A percentile compares a stretch with the other conserved stretches of the same genome.
Evolutionary conservation across 768 basidiomycete genomes (phyloP).

Genomic region (Pleurotus pulmonarius): DNA sequence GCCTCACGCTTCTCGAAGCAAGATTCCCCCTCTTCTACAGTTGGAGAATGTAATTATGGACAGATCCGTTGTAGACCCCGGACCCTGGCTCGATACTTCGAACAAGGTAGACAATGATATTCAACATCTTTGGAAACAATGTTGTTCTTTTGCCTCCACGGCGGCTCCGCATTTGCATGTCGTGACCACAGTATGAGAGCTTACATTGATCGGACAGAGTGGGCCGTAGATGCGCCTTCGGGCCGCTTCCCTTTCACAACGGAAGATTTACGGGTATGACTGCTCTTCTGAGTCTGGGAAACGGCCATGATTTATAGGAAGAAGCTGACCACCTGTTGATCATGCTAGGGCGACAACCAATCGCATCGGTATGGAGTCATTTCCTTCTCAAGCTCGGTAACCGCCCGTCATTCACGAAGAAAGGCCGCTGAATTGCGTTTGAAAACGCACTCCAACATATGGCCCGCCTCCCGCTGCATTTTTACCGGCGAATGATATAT

Average conservation of each 20-base stretch:
- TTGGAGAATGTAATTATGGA: no score
- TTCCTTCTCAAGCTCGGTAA: neutral
- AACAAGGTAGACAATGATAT: no score
- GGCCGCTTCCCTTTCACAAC: neutral
- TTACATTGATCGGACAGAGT: no score
- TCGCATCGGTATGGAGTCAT: neutral
- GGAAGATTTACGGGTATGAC: neutral
- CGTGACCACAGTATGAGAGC: no score
- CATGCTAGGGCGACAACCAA: neutral
- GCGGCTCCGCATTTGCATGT: no score
- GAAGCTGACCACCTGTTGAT: neutral
- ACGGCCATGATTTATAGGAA: neutral
- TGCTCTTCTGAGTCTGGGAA: neutral
- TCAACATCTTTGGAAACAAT: no score
- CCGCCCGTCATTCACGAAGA: conserved; percentile 2
- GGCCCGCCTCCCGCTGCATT: neutral
- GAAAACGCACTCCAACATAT: neutral
- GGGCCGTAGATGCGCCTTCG: neutral
- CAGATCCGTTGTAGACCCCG: no score
- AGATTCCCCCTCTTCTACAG: no score
- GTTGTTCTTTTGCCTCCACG: no score
- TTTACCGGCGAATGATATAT: neutral
- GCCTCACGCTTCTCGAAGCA: no score
- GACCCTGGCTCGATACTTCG: no score
- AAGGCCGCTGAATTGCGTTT: neutral